Evolutionary conservation across 164 flowering plant genomes (phyloP), one percentile per base, ranked within the genome.

Genomic region (Piper longum): DNA sequence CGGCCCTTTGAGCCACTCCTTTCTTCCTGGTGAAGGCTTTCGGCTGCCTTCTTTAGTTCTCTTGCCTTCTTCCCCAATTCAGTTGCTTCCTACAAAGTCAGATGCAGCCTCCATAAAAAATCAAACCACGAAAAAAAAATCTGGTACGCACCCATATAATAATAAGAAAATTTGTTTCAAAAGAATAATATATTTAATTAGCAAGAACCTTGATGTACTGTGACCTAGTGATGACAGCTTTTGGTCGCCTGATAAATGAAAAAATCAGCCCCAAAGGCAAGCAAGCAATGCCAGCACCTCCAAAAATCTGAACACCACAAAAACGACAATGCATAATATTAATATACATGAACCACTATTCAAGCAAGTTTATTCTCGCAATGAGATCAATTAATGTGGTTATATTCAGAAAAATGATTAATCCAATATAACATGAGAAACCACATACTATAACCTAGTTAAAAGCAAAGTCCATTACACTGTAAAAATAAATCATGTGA

Each of bases 191-290:
- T n/a, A 41, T 17, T 13, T n/a, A 5, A 16, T 26, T 12, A 56
- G 39, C 11, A 59, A 52, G 68, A 71, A 93, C 98, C 97, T 93
- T 93, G 66, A 93, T 89, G 65, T 89, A 93, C 78, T 93, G 98
- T 51, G 98, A 93, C 18, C 97, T 93, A 68, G 97, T 93, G 54
- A 93, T 93, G 56, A 93, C 98, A 74, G 97, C 96, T 74, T 88
- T 92, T 40, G 98, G 97, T 41, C 98, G 97, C 75, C 91, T 74
- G 61, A 93, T 73, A 74, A 93, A 90, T 58, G 97, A 77, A 78
- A 80, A 82, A 62, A 93, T 83, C 65, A 88, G 96, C 56, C 97
- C 96, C 72, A 93, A 59, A 59, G 97, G 99, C 59, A 93, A 71
- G 77, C 90, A 84, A 70, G 88, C 88, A 68, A 93, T 90, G 62